Evolutionary conservation across 768 basidiomycete species (phyloP), one percentile per base, ranked within the genome.

Genomic region (Russula earlei): DNA sequence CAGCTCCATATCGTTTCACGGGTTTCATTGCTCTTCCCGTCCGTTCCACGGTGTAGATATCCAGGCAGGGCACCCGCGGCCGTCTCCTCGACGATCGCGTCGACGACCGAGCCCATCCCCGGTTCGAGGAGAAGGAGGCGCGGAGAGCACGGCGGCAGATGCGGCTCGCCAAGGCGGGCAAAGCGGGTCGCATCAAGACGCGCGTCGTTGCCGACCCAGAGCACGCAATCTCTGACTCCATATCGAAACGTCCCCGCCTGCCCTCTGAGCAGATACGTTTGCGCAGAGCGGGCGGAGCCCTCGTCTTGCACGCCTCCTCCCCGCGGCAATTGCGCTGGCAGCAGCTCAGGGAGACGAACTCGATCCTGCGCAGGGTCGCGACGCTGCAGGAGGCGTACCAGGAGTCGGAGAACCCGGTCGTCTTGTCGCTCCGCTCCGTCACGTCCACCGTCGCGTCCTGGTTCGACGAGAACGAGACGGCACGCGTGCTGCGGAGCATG

Each of bases 401-500:
- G 64, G 93, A 97, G 64, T 95, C 93, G 2, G 96, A 99, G 68
- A 87, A 94, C 65, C 87, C 93, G 5, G 74, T 96, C 52, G 77
- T 98, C 25, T 79, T 83, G 4, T 82, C 84, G 15, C 66, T 96
- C 53, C 87, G 96, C 37, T 77, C 80, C 7, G 85, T 96, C 48
- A 94, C 93, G 1, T 77, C 84, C 41, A 87, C 86, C 0, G 77
- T 99, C 49, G 91, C 90, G 2, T 82, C 85, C 3, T 91, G 87
- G 84, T 91, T 92, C 64, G 95, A 98, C 56, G 96, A 99, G 74
- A 99, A 90, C 66, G 96, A 99, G 74, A 93, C 87, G 44, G 96
- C 96, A n/a, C 88, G 89, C 68, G 95, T 98, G 29, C 83, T 86
- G 65, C 79, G 90, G 57, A 70, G 84, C 66, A 90, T 97, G 82